phyloP scores from a whole-genome alignment of 768 basidiomycete species.

The Podaxis sp. region DNA sequence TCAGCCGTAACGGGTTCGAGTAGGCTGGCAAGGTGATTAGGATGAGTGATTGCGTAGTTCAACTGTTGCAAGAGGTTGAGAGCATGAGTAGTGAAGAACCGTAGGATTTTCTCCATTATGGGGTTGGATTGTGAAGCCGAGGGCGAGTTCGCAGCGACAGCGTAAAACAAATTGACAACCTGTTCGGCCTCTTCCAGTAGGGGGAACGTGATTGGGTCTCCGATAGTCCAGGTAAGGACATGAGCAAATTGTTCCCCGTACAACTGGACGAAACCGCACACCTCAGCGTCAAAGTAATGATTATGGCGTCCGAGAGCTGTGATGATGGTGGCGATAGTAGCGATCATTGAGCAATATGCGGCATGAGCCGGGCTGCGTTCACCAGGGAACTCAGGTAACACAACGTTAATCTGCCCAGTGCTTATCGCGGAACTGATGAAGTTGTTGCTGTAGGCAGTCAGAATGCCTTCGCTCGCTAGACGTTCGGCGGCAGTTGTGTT shows the following conservation, averaged over 20 bases:
- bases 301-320: slow-evolving; percentile 60
- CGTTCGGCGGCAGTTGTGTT: slow-evolving; percentile 79
- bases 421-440: slow-evolving; percentile 76
- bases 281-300: slow-evolving; percentile 83
- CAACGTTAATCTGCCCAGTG: slow-evolving; percentile 67
- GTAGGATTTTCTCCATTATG: slow-evolving; percentile 62
- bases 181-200: slow-evolving; percentile 84
- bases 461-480: slow-evolving; percentile 79
- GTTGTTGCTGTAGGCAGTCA: slow-evolving; percentile 83
- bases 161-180: slow-evolving; percentile 73
- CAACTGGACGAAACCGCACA: slow-evolving; percentile 82
- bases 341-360: slow-evolving; percentile 83
- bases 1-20: slow-evolving; percentile 79
- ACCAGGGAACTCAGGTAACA: slow-evolving; percentile 67
- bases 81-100: slow-evolving; percentile 66
- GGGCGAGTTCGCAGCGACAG: slow-evolving; percentile 62
- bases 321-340: slow-evolving; percentile 74
- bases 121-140: slow-evolving; percentile 44
- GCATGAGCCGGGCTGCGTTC: slow-evolving; percentile 79
- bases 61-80: slow-evolving; percentile 81
- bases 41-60: slow-evolving; percentile 89
- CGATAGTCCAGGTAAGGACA: slow-evolving; percentile 81
- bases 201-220: slow-evolving; percentile 72
- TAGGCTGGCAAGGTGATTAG: slow-evolving; percentile 80
- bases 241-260: slow-evolving; percentile 79